phyloP scores from a whole-genome alignment of 2,329 filamentous ascomycete genomes.

The Bisporella sp. region DNA sequence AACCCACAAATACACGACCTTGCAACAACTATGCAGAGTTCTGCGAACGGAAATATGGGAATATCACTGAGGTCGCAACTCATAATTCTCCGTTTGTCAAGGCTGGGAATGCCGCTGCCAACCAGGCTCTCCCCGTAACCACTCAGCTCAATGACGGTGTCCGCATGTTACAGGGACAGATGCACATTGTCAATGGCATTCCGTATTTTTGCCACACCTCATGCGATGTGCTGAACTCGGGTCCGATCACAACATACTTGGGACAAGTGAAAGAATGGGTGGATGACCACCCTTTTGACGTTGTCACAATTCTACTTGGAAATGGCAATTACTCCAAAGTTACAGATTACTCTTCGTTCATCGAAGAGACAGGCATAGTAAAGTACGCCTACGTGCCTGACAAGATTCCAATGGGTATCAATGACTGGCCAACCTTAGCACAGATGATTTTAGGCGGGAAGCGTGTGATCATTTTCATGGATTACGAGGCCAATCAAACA shows the following conservation, averaged over 20 bases:
- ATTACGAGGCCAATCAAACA: slow-evolving; percentile 72
- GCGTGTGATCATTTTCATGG: slow-evolving; percentile 74
- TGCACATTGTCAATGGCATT: slow-evolving; percentile 52
- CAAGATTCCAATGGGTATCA: slow-evolving; percentile 60
- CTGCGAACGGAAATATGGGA: slow-evolving; percentile 69
- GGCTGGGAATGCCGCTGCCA: slow-evolving; percentile 64
- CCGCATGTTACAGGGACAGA: slow-evolving; percentile 56
- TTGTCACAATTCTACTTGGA: slow-evolving; percentile 78
- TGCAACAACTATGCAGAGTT: slow-evolving; percentile 78
- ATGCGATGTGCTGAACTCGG: slow-evolving; percentile 75
- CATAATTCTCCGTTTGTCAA: slow-evolving; percentile 78
- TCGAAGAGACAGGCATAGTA: slow-evolving; percentile 65
- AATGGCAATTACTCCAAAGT: slow-evolving; percentile 64
- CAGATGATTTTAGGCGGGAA: slow-evolving; percentile 66
- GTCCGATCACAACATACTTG: slow-evolving; percentile 70
- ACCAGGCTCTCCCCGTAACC: slow-evolving; percentile 62
- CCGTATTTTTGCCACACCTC: slow-evolving; percentile 80
- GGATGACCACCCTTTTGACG: slow-evolving; percentile 70
- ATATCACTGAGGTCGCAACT: slow-evolving; percentile 70
- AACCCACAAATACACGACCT: slow-evolving; percentile 63
- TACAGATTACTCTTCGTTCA: slow-evolving; percentile 56
- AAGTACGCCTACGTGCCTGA: slow-evolving; percentile 69
- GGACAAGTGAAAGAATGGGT: slow-evolving; percentile 66
- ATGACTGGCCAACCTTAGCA: slow-evolving; percentile 79
- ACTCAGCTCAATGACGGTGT: slow-evolving; percentile 73